Base-by-base conservation (phyloP, 2,329 filamentous ascomycete genomes). In the Apiospora pterosperma region DNA sequence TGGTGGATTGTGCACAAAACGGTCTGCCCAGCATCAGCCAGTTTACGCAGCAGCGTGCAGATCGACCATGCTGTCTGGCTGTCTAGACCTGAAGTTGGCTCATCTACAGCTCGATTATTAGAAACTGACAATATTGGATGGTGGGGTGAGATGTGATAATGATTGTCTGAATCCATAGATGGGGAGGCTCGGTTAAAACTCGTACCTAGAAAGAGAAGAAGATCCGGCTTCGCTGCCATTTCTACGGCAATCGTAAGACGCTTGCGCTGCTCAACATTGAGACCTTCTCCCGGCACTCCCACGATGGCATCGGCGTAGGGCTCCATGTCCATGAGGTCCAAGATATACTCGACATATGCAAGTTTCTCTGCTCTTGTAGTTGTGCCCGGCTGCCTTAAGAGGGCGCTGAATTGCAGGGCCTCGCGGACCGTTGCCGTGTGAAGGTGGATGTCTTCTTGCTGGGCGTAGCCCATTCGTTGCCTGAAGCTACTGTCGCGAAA, bases 241-340 rank as follows among this genome's bases (percentile, higher is more conserved):
- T 96, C 92, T 6, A 96, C 92, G 69, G 91, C 92, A 64, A 96
- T 96, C 0, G 92, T 96, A 16, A 96, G 85, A 69, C 92, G 90
- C 76, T 92, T 92, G 70, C 88, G 84, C 75, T 91, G 87, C 75
- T 92, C 89, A 14, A 44, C 21, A 39, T 25, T 62, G 2, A 62
- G 10, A 87, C 88, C 87, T 0, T 83, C 76, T 0, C 77, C 77
- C 25, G 89, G 89, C 8, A 92, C 88, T 3, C 87, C 87, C 5
- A 92, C 88, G 0, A 84, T 84, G 1, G 89, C 89, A 5, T 88
- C 86, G 1, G 88, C 88, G 58, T 91, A 86, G 5, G 84, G 80
- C 19, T 84, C 79, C 84, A 92, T 88, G 70, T 92, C 89, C 0
- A 92, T 77, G 0, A 92, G 78, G 59, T 88, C 83, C 16, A 90